A percentile compares a stretch with the other conserved stretches of the same genome.
Evolutionary conservation across 1,139 yeast species (phyloP).

Genomic region (Arxiozyma telluris): DNA sequence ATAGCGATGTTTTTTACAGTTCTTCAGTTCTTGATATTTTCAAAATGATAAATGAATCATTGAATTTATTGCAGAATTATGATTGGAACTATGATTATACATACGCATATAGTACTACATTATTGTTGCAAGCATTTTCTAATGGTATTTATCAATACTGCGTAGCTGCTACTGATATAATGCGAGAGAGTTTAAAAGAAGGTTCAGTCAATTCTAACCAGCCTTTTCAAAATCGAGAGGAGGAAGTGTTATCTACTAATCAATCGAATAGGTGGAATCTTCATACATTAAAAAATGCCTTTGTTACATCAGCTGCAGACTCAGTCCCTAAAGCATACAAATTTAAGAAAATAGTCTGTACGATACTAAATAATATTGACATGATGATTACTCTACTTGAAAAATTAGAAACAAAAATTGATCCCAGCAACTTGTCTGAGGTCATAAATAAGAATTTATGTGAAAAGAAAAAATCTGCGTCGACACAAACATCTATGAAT

Average conservation of each 20-base stretch:
- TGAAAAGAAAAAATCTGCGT: conserved; percentile 20
- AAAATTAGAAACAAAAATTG: conserved; percentile 50
- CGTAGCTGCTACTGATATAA: conserved; percentile 37
- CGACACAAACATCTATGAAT: conserved; percentile 36
- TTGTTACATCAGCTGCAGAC: conserved; percentile 31
- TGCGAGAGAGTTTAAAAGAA: conserved; percentile 39
- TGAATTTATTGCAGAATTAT: conserved; percentile 45
- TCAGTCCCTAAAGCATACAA: conserved; percentile 49
- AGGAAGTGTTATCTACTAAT: conserved; percentile 24
- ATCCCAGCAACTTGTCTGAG: conserved; percentile 52
- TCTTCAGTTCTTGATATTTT: conserved; percentile 63
- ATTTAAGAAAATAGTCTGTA: conserved; percentile 58
- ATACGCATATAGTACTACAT: conserved; percentile 50
- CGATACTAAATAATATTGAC: conserved; percentile 65
- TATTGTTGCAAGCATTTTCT: conserved; percentile 51
- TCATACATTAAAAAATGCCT: conserved; percentile 40
- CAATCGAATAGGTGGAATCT: conserved; percentile 33
- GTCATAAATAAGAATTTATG: conserved; percentile 35
- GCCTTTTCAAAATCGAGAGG: neutral
- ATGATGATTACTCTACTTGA: conserved; percentile 51
- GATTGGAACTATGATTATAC: conserved; percentile 59
- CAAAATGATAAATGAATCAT: conserved; percentile 50
- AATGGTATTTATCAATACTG: conserved; percentile 52
- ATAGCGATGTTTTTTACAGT: conserved; percentile 36
- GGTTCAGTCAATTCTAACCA: conserved; percentile 17